phyloP scores from a whole-genome alignment of 1,284 basidiomycete species.

The Ganoderma leucocontextum region DNA sequence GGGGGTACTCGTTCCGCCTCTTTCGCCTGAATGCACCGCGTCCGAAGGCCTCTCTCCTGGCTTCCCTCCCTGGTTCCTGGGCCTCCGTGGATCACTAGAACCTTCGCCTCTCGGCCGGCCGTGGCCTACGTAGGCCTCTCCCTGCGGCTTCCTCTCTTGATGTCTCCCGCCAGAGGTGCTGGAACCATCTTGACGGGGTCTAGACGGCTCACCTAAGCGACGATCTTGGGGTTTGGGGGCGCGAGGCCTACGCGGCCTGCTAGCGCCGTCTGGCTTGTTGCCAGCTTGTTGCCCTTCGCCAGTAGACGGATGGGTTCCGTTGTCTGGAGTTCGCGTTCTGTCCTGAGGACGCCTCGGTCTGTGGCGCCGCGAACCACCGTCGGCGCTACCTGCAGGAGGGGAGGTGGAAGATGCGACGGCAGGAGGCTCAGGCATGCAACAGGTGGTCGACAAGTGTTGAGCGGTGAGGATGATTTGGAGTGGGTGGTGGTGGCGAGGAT shows the following conservation, averaged over 20 bases:
- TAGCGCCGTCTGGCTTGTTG: constrained; percentile 23
- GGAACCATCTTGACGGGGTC: constrained; percentile 8
- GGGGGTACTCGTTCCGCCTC: constrained; percentile 2
- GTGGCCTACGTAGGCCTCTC: constrained; percentile 3
- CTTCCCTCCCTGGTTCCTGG: constrained; percentile 5
- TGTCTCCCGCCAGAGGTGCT: constrained; percentile 5
- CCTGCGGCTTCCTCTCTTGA: constrained; percentile 7
- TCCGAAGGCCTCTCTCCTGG: constrained; percentile 4
- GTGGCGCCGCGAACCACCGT: constrained; percentile 14
- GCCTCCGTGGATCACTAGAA: constrained; percentile 10
- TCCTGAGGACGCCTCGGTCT: constrained; percentile 17
- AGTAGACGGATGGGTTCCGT: constrained; percentile 2
- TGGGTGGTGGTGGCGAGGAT: neutral
- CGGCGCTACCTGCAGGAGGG: constrained; percentile 4
- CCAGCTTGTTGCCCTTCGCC: constrained; percentile 4
- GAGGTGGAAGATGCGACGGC: neutral
- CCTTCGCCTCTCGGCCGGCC: constrained; percentile 2
- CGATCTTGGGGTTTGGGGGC: constrained; percentile 14
- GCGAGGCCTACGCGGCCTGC: constrained; percentile 32
- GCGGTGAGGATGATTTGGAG: neutral
- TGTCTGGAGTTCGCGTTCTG: constrained; percentile 17
- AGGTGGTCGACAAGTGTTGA: neutral
- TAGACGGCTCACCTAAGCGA: constrained; percentile 27
- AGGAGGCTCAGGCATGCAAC: constrained; percentile 29
- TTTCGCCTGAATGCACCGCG: neutral